Conservation (phyloP, 1,284 basidiomycete species). For the Flammula alnicola region DNA sequence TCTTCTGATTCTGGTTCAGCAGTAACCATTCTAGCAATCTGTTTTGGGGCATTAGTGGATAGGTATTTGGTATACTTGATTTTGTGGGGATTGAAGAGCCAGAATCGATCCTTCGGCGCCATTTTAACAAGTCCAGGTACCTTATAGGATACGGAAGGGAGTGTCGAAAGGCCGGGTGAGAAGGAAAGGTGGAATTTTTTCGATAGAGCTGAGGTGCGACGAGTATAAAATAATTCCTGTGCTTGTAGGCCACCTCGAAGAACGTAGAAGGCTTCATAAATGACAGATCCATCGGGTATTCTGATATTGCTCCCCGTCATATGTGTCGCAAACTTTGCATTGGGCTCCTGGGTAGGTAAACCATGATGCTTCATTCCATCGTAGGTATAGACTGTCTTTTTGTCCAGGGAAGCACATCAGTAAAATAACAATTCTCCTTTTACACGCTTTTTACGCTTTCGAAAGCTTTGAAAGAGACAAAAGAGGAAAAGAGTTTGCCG, state of each 20-base stretch:
- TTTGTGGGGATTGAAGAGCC: slow-evolving; percentile 9
- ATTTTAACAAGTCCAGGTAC: not conserved
- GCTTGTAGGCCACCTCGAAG: slow-evolving; percentile 22
- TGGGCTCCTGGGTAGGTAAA: slow-evolving; percentile 6
- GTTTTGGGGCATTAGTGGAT: not conserved
- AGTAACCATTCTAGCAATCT: not conserved
- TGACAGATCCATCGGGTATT: slow-evolving; percentile 12
- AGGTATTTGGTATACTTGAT: slow-evolving; percentile 11
- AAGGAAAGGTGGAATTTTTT: slow-evolving; percentile 9
- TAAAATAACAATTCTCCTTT: too few species aligned
- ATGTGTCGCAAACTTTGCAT: slow-evolving; percentile 13
- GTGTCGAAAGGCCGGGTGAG: not conserved
- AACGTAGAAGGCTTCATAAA: slow-evolving; percentile 16
- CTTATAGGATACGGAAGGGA: slow-evolving; percentile 2
- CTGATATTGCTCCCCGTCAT: slow-evolving; percentile 10
- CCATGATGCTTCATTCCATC: slow-evolving; percentile 14
- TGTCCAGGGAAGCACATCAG: slow-evolving; percentile 13
- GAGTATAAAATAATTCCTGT: slow-evolving; percentile 17
- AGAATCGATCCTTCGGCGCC: not conserved
- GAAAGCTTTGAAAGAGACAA: too few species aligned
- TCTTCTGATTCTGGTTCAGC: not conserved
- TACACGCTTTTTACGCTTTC: too few species aligned
- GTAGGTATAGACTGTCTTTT: slow-evolving; percentile 19
- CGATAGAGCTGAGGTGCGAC: not conserved
- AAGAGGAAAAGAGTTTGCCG: too few species aligned